Evolutionary conservation across 768 basidiomycete species (phyloP), one percentile per base, ranked within the genome.

Genomic region (Calocybe gangraenosa): DNA sequence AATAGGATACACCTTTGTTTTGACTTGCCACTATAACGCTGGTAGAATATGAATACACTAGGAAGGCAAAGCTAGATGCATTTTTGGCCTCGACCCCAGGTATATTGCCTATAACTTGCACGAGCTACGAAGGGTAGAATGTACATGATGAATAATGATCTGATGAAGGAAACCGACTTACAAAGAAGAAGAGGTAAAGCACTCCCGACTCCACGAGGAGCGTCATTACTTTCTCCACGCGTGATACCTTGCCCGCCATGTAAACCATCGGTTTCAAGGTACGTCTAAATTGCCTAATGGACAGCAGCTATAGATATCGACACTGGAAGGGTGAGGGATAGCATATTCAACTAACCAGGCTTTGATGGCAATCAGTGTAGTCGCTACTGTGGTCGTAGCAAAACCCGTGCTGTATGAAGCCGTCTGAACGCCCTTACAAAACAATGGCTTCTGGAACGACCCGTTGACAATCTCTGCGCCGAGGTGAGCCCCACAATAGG

Each of bases 381-480:
- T 46, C 8, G 44, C 44, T 9, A 46, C 30, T 21, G 44, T 11
- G 1, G 44, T 46, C 8, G 44, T 46, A 34, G 38, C 44, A 17
- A 46, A 46, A 3, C 19, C 18, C 37, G 39, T 33, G 30, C 37
- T 34, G 15, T 46, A 39, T 28, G 25, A 3, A 13, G 20, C 32
- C 7, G 45, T 46, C 18, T 46, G 46, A 11, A 47, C 40, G 32
- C 34, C 34, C 21, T 47, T 47, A 23, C 46, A 47, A 20, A 47
- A 42, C 11, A 42, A 23, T 18, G 39, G 47, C 19, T 42, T 42
- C 14, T 48, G 47, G 19, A 48, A 48, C 9, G 40, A 42, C 7
- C 47, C 47, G 20, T 42, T 19, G 11, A 42, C 40, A 15, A 48
- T 48, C 17, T 48, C 40, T n/a, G 47, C 34, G n/a, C 47, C 47